Evolutionary conservation across 306 rosid genomes (phyloP).

Genomic region (Prinsepia uniflora): DNA sequence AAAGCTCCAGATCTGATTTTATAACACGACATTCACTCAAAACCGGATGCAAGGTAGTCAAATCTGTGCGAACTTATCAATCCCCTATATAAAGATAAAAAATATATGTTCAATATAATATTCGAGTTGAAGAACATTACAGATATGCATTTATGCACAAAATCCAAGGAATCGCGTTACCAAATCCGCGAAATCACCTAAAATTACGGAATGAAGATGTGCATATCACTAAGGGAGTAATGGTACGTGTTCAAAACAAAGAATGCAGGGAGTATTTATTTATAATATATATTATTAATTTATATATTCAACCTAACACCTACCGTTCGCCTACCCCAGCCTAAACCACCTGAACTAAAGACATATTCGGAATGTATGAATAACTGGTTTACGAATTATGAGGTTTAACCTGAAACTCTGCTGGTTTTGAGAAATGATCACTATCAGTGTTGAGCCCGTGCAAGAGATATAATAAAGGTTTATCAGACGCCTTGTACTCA

Average conservation of each 20-base stretch:
- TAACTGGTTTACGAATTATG: constrained; percentile 9
- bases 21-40: constrained; percentile 84
- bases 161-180: neutral
- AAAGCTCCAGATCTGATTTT: constrained; percentile 82
- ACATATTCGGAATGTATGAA: constrained; percentile 8
- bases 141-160: neutral
- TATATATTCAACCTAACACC: neutral
- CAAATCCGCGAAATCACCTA: constrained; percentile 4
- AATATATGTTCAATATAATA: constrained; percentile 9
- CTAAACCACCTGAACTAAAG: neutral
- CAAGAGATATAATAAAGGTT: constrained; percentile 69
- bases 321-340: neutral
- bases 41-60: constrained; percentile 75
- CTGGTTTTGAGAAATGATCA: constrained; percentile 55
- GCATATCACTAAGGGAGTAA: neutral
- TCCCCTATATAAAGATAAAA: constrained; percentile 18
- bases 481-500: constrained; percentile 42
- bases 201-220: neutral
- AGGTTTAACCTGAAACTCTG: constrained; percentile 66
- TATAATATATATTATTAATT: neutral
- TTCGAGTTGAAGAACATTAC: constrained; percentile 4
- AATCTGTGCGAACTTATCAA: too few species aligned
- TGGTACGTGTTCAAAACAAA: neutral
- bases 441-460: constrained; percentile 85
- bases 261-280: neutral